A percentile compares a stretch with the other conserved stretches of the same genome.
Evolutionary conservation across 495 filamentous ascomycete species (phyloP).

Genomic region (Pyrenopolyporus hunteri): DNA sequence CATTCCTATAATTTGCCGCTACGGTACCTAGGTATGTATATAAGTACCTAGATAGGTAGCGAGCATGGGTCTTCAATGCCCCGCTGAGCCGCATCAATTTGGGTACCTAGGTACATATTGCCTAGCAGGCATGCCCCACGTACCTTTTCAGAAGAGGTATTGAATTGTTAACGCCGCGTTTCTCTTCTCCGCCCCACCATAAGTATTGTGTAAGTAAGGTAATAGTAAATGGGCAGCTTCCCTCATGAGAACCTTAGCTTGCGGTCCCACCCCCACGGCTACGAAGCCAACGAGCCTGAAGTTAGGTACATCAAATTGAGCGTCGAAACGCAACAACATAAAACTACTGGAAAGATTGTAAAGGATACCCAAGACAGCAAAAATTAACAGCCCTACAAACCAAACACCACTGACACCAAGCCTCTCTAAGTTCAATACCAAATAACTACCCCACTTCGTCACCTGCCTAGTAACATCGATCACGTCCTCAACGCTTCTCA

Average conservation of each 20-base stretch:
- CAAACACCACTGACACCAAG: not conserved
- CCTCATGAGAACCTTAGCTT: not conserved
- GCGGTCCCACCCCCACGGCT: constrained; percentile 1
- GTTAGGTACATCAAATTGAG: too few relatives aligned
- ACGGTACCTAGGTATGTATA: too few relatives aligned
- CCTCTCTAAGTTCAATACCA: not conserved
- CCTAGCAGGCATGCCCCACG: too few relatives aligned
- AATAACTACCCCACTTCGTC: too few relatives aligned
- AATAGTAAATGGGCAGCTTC: not conserved
- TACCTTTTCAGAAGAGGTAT: too few relatives aligned
- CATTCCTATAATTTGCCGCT: too few relatives aligned
- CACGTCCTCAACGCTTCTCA: too few relatives aligned
- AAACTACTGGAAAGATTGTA: not conserved
- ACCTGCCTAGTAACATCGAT: too few relatives aligned
- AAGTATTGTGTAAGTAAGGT: too few relatives aligned
- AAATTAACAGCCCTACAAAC: not conserved
- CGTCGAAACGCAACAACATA: not conserved
- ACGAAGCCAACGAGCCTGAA: too few relatives aligned
- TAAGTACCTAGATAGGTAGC: too few relatives aligned
- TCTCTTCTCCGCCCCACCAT: constrained; percentile 8
- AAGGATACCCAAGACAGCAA: not conserved
- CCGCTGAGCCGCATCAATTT: constrained; percentile 6
- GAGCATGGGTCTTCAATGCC: not conserved
- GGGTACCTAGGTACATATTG: not conserved
- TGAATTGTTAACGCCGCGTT: not conserved